Percentiles rank a stretch among this genome's conserved stretches.
Evolutionary conservation across 1,284 basidiomycete genomes (phyloP).

Genomic region (Ustilago esculenta): DNA sequence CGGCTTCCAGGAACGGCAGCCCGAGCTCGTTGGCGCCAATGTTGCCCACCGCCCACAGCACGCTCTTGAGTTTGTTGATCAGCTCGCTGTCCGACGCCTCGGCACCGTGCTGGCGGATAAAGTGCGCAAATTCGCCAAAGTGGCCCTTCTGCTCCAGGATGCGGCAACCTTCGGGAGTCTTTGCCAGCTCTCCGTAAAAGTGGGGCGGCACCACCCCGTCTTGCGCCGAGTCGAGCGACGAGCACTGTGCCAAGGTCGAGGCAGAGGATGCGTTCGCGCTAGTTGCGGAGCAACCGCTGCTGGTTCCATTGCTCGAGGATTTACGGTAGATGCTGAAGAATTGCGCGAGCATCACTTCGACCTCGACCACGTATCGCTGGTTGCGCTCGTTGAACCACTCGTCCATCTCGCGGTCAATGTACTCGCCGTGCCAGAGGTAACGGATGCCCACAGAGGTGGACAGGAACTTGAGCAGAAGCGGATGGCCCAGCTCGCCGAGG

Average conservation of each 20-base stretch:
- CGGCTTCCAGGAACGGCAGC: slow-evolving; percentile 91
- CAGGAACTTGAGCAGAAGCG: slow-evolving; percentile 86
- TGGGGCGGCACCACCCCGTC: slow-evolving; percentile 90
- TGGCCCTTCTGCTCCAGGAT: slow-evolving; percentile 89
- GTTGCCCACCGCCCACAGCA: slow-evolving; percentile 95
- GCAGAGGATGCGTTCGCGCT: slow-evolving; percentile 2
- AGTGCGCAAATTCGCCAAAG: slow-evolving; percentile 87
- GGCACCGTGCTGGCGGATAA: slow-evolving; percentile 85
- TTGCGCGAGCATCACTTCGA: slow-evolving; percentile 84
- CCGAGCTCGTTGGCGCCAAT: slow-evolving; percentile 90
- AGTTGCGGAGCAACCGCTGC: slow-evolving; percentile 1
- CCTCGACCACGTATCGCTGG: slow-evolving; percentile 82
- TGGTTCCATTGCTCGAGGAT: background rate
- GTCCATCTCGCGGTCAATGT: slow-evolving; percentile 94
- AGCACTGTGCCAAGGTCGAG: slow-evolving; percentile 4
- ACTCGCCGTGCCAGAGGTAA: slow-evolving; percentile 88
- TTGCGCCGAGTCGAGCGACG: slow-evolving; percentile 10
- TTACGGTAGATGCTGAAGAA: slow-evolving; percentile 73
- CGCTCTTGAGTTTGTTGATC: slow-evolving; percentile 89
- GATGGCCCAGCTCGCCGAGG: slow-evolving; percentile 89
- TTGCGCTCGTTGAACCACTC: slow-evolving; percentile 88
- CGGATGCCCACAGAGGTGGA: slow-evolving; percentile 91
- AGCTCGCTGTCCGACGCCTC: slow-evolving; percentile 85
- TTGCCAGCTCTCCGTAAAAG: slow-evolving; percentile 97
- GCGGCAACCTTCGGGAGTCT: slow-evolving; percentile 91